Base-by-base conservation (phyloP, 306 rosid genomes). In the Vicia villosa region DNA sequence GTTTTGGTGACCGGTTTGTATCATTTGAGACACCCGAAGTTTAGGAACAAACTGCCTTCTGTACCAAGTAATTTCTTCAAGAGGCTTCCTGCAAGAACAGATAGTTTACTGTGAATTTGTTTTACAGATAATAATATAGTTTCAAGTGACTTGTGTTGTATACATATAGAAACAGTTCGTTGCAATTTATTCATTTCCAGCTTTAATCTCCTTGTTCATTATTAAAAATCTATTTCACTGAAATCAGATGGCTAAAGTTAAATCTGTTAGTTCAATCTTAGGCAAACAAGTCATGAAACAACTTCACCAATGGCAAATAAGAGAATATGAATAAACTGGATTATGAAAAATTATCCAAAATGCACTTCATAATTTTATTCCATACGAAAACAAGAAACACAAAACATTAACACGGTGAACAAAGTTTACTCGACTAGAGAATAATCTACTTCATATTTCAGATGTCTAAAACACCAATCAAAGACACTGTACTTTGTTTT, bases 31-130 rank as follows among this genome's bases (percentile, higher is more conserved):
- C 97, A 89, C 77, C 97, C 97, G 0, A 87, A 21, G 88, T 89
- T 92, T 15, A 78, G 95, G 10, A 87, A 87, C 84, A 92, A 87
- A 78, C 56, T 86, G 21, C 95, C 96, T 41, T 83, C 90, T 1
- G 88, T 82, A 0, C 95, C 97, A 3, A 70, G 84, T 74, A 92
- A 89, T 66, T 92, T 89, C 87, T 92, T 92, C 87, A 86, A 84
- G 80, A 83, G 98, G 77, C 80, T 92, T 75, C 84, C 98, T 4
- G 88, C 96, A 17, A 82, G 46, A 28, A 82, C 90, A 32, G 96
- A 92, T 61, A 79, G 92, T 74, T 80, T 92, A 47, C 77, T 89
- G 20, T 92, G 72, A 76, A 16, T 32, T 9, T 68, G 5, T 49
- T 60, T 26, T 37, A 57, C 38, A n/a, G 30, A 54, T 5, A 52